Evolutionary conservation across 441 rosid genomes (phyloP).

Genomic region (Breynia disticha): DNA sequence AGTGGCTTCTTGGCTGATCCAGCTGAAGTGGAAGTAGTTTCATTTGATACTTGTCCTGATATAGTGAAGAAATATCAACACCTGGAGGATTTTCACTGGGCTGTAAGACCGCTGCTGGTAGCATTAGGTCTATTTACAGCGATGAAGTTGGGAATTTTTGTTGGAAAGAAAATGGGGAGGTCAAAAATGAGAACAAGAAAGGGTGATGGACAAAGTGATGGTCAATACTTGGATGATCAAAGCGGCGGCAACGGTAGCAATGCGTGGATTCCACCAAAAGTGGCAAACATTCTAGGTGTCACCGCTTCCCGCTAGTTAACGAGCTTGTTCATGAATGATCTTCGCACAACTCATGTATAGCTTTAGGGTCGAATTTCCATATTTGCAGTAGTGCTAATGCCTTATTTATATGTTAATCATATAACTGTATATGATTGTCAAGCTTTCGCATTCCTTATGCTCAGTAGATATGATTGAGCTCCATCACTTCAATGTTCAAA

Average conservation of each 20-base stretch:
- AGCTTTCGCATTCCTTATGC: too few relatives aligned
- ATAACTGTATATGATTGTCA: too few relatives aligned
- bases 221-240: slow-evolving; percentile 29
- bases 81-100: slow-evolving; percentile 89
- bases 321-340: too few relatives aligned
- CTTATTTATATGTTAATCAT: too few relatives aligned
- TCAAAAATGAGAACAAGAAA: slow-evolving; percentile 34
- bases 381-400: too few relatives aligned
- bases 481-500: slow-evolving; percentile 45
- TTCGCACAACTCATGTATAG: too few relatives aligned
- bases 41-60: slow-evolving; percentile 53
- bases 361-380: too few relatives aligned
- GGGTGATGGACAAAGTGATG: slow-evolving; percentile 20
- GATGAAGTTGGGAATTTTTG: slow-evolving; percentile 48
- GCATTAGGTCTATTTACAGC: slow-evolving; percentile 61
- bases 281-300: slow-evolving; percentile 39
- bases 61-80: slow-evolving; percentile 61
- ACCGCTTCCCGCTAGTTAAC: slow-evolving; percentile 15
- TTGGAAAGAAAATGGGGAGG: slow-evolving; percentile 40
- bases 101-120: slow-evolving; percentile 71
- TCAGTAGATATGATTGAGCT: slow-evolving; percentile 22
- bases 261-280: slow-evolving; percentile 52
- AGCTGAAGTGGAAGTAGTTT: slow-evolving; percentile 68
- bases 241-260: slow-evolving; percentile 19
- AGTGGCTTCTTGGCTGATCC: slow-evolving; percentile 68